Percentiles rank a stretch among this genome's conserved stretches.
phyloP scores from a whole-genome alignment of 2,329 filamentous ascomycete species.

The Mycosphaerelloides madeirae region DNA sequence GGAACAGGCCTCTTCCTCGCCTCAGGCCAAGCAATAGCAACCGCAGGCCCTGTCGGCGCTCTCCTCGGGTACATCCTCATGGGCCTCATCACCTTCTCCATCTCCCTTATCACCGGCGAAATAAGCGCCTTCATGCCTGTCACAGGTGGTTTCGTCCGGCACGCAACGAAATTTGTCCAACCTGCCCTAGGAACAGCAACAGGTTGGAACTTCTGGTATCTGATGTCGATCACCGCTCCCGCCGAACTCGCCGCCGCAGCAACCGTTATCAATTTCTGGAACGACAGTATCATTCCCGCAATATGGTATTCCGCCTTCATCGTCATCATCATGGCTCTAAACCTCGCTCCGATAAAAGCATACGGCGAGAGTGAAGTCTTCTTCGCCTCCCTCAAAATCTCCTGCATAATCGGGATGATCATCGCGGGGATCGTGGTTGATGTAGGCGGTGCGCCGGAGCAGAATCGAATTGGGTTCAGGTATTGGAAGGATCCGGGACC shows the following conservation, averaged over 20 bases:
- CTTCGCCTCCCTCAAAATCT: conserved; percentile 16
- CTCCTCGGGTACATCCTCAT: conserved; percentile 37
- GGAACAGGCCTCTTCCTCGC: conserved; percentile 28
- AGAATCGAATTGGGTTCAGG: conserved; percentile 12
- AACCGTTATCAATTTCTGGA: conserved; percentile 28
- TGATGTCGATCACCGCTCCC: conserved; percentile 15
- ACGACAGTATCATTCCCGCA: conserved; percentile 28
- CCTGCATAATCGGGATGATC: conserved; percentile 13
- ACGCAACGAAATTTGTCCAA: conserved; percentile 36
- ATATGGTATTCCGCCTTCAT: conserved; percentile 35
- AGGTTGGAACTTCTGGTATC: conserved; percentile 39
- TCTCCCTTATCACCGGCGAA: conserved; percentile 36
- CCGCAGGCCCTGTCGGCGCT: conserved; percentile 20
- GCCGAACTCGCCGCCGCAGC: conserved; percentile 14
- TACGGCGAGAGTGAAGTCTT: conserved; percentile 18
- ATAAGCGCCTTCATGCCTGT: conserved; percentile 37
- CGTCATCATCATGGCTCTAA: conserved; percentile 31
- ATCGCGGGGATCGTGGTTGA: conserved; percentile 17
- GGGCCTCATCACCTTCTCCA: conserved; percentile 33
- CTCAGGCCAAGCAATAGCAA: conserved; percentile 19
- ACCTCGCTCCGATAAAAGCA: conserved; percentile 24
- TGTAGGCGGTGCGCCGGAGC: conserved; percentile 10
- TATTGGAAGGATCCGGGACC: conserved; percentile 17
- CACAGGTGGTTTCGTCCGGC: conserved; percentile 36
- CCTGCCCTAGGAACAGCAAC: conserved; percentile 30